Evolutionary conservation across 306 rosid species (phyloP).

Genomic region (Quercus berberidifolia): DNA sequence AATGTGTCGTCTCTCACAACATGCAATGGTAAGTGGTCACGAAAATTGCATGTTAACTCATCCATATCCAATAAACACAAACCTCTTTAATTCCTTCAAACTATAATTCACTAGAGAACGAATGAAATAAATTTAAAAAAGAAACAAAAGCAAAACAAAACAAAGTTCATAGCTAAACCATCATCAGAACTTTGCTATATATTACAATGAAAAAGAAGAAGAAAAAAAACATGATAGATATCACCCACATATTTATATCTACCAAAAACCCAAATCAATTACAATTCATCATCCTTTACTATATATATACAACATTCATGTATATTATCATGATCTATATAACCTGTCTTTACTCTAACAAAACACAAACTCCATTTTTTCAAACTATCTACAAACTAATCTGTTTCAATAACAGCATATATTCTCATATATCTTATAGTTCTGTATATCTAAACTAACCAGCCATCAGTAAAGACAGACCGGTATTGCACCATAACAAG

Average conservation of each 20-base stretch:
- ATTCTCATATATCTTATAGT: no score
- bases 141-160: not conserved
- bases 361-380: not conserved
- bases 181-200: not conserved
- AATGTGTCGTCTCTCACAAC: not conserved
- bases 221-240: not conserved
- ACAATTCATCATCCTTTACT: slow-evolving; percentile 5
- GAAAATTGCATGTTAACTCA: not conserved
- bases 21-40: not conserved
- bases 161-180: not conserved
- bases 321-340: not conserved
- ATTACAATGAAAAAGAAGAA: not conserved
- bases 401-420: no score
- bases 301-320: slow-evolving; percentile 16
- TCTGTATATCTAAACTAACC: slow-evolving; percentile 34
- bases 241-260: not conserved
- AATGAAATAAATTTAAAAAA: not conserved
- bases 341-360: not conserved
- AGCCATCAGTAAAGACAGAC: slow-evolving; percentile 60
- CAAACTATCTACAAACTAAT: not conserved
- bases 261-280: not conserved
- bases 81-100: not conserved
- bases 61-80: not conserved
- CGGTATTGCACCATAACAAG: slow-evolving; percentile 66
- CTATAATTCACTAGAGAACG: not conserved